Percentiles rank a stretch among this genome's conserved stretches.
These are phyloP conservation scores for Cladosporium velox DNA, from an alignment of 2,329 filamentous ascomycete genomes.

Conservation along the genomic window DNA sequence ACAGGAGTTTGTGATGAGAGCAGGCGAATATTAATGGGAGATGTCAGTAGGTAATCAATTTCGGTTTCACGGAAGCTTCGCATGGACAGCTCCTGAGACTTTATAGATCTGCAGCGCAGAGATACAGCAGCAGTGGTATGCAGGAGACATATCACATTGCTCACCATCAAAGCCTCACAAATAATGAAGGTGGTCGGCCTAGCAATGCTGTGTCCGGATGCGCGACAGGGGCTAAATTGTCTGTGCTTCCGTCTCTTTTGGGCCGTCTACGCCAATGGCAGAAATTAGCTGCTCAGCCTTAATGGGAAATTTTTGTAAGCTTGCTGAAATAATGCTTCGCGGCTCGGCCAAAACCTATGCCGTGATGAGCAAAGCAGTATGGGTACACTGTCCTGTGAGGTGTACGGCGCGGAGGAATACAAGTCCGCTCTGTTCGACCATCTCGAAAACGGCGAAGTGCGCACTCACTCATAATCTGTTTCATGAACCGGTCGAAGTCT, in stretches of 20 bases:
- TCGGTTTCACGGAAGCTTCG: not conserved
- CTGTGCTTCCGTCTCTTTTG: constrained; percentile 2
- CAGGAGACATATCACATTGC: constrained; percentile 15
- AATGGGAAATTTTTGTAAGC: constrained; percentile 5
- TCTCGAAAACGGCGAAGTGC: not conserved
- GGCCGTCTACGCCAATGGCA: not conserved
- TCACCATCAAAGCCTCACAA: not conserved
- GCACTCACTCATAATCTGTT: not conserved
- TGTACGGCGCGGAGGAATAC: not conserved
- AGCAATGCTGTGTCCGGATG: constrained; percentile 10
- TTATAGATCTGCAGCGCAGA: constrained; percentile 10
- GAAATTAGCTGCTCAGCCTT: constrained; percentile 9
- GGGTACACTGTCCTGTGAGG: not conserved
- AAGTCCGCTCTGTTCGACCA: not conserved
- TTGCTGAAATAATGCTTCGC: not conserved
- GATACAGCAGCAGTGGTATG: constrained; percentile 14
- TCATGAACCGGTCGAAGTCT: not conserved
- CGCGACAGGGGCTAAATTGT: constrained; percentile 3
- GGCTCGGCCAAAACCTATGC: not conserved
- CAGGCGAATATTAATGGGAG: not conserved
- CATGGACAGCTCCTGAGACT: not conserved
- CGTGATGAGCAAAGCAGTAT: constrained; percentile 6
- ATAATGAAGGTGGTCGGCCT: constrained; percentile 7
- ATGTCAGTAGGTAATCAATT: not conserved
- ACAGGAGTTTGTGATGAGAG: not conserved